phyloP scores from a whole-genome alignment of 306 rosid genomes.

The Lablab purpureus region DNA sequence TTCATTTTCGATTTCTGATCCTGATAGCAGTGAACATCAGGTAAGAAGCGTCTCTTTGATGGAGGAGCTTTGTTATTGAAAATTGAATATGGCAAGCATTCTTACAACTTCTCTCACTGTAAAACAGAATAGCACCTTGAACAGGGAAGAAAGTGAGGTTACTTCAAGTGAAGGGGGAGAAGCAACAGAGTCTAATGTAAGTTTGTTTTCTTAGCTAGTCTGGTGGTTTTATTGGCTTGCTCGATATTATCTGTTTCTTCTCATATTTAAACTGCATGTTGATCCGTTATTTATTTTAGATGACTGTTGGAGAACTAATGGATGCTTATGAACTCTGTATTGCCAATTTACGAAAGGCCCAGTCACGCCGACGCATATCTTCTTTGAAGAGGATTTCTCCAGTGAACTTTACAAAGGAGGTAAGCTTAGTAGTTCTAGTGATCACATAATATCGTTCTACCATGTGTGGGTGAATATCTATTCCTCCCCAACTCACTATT shows the following conservation, averaged over 20 bases:
- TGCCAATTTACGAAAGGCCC: constrained; percentile 72
- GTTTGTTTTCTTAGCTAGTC: constrained; percentile 41
- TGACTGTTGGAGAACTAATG: constrained; percentile 86
- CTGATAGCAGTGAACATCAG: constrained; percentile 63
- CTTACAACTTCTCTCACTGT: constrained; percentile 50
- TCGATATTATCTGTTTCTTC: constrained; percentile 38
- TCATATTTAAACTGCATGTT: constrained; percentile 42
- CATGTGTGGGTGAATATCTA: constrained; percentile 22
- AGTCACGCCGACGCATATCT: constrained; percentile 61
- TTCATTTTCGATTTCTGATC: constrained; percentile 60
- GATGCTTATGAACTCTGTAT: constrained; percentile 80
- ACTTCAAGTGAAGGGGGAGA: constrained; percentile 62
- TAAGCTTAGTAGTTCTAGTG: constrained; percentile 39
- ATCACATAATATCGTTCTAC: constrained; percentile 21
- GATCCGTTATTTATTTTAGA: constrained; percentile 61
- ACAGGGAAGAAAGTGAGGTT: constrained; percentile 50
- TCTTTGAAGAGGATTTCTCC: constrained; percentile 88
- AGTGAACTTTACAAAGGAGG: constrained; percentile 91
- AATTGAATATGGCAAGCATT: constrained; percentile 40
- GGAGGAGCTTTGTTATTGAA: constrained; percentile 40
- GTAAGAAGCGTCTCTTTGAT: constrained; percentile 57
- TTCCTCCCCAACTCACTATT: constrained; percentile 24
- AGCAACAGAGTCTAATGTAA: constrained; percentile 66
- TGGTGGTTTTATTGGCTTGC: constrained; percentile 28
- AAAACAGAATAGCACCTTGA: constrained; percentile 69